These are phyloP conservation scores for Candida tetrigidarum DNA, from an alignment of 1,139 yeast genomes.

Conservation along the genomic window DNA sequence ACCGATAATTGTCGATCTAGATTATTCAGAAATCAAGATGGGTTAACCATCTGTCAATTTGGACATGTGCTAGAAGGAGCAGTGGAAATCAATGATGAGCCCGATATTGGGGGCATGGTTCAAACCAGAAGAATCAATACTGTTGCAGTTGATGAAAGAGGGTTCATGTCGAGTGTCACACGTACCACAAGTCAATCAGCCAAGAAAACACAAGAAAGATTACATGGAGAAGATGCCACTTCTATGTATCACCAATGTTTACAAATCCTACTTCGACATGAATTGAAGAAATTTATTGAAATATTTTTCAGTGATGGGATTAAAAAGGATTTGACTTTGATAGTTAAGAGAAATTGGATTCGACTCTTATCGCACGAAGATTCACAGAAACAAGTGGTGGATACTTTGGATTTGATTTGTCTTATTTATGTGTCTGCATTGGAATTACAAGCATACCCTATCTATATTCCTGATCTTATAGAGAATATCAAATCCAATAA, in stretches of 20 bases:
- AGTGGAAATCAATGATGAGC: constrained; percentile 79
- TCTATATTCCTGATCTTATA: constrained; percentile 41
- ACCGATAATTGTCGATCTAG: constrained; percentile 85
- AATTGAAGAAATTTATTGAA: constrained; percentile 32
- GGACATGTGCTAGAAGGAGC: constrained; percentile 91
- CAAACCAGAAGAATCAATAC: constrained; percentile 59
- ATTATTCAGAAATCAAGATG: constrained; percentile 72
- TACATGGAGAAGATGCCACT: constrained; percentile 60
- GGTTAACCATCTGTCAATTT: constrained; percentile 80
- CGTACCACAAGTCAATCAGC: constrained; percentile 12
- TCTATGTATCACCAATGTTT: constrained; percentile 50
- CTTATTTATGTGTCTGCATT: constrained; percentile 43
- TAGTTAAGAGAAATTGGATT: constrained; percentile 59
- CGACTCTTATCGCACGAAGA: constrained; percentile 14
- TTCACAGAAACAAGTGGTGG: constrained; percentile 12
- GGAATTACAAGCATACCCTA: constrained; percentile 37
- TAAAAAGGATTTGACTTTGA: constrained; percentile 37
- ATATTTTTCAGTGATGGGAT: constrained; percentile 21
- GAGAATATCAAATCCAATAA: constrained; percentile 32
- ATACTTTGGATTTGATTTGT: constrained; percentile 33
- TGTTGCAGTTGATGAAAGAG: constrained; percentile 25
- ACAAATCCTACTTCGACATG: constrained; percentile 58
- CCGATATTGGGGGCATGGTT: constrained; percentile 57
- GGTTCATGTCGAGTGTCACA: constrained; percentile 18
- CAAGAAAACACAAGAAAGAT: constrained; percentile 16